Conservation (phyloP, 805 yeast species). For the Lipomyces japonicus region DNA sequence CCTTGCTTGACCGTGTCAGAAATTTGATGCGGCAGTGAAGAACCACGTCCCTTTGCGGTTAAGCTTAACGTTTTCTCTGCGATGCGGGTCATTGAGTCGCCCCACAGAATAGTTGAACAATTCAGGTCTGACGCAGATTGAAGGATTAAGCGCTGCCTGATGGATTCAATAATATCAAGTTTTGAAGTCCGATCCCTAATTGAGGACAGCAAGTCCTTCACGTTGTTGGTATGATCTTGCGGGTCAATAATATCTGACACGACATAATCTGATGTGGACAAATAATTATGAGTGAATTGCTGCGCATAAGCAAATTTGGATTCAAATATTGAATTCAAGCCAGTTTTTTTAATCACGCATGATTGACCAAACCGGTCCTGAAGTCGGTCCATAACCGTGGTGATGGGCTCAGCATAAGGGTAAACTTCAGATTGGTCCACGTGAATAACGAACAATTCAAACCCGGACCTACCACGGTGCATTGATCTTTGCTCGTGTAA, state of each 20-base stretch:
- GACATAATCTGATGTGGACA: background rate
- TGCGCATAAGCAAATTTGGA: background rate
- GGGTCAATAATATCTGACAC: background rate
- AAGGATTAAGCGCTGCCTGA: conserved; percentile 48
- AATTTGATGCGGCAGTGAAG: conserved; percentile 48
- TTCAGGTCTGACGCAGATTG: conserved; percentile 45
- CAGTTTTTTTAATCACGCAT: conserved; percentile 26
- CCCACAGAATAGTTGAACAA: conserved; percentile 61
- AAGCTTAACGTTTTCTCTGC: conserved; percentile 77
- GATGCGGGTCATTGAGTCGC: conserved; percentile 75
- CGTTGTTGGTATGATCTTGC: conserved; percentile 23
- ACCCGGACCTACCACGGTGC: conserved; percentile 68
- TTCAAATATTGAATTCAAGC: conserved; percentile 5
- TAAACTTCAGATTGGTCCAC: conserved; percentile 42
- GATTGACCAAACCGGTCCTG: conserved; percentile 34
- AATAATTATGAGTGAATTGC: conserved; percentile 1
- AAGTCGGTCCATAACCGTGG: conserved; percentile 31
- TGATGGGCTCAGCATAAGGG: background rate
- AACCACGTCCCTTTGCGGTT: conserved; percentile 84
- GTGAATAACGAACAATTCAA: conserved; percentile 51
- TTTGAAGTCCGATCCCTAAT: conserved; percentile 51
- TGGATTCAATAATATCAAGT: conserved; percentile 55
- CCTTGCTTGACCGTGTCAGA: conserved; percentile 17
- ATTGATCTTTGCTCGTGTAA: conserved; percentile 58
- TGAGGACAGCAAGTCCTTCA: conserved; percentile 43